These are phyloP conservation scores for Gliomastix tumulicola DNA, from an alignment of 2,329 filamentous ascomycete species.

Conservation along the genomic window DNA sequence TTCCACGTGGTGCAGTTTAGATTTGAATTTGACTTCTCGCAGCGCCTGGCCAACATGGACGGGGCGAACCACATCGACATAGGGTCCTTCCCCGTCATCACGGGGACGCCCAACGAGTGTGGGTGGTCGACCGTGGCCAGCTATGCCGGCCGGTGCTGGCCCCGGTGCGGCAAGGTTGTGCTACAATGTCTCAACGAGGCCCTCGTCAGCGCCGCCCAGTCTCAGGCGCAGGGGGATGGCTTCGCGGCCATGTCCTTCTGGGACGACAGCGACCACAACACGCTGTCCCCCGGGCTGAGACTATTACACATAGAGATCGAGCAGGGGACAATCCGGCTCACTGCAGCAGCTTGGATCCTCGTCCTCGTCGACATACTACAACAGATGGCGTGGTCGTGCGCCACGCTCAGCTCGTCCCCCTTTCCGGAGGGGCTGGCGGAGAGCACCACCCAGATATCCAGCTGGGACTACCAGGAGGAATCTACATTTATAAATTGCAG, in stretches of 20 bases:
- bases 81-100: conserved; percentile 20
- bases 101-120: conserved; percentile 23
- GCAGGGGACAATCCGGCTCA: conserved; percentile 19
- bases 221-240: conserved; percentile 11
- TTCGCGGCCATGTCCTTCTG: conserved; percentile 26
- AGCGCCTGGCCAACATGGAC: conserved; percentile 7
- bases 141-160: conserved; percentile 22
- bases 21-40: conserved; percentile 21
- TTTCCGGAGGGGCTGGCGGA: conserved; percentile 20
- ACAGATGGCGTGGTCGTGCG: conserved; percentile 28
- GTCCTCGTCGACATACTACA: conserved; percentile 26
- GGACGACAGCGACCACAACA: conserved; percentile 18
- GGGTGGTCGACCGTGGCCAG: conserved; percentile 22
- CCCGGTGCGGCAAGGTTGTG: conserved; percentile 19
- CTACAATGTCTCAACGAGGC: conserved; percentile 22
- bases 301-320: conserved; percentile 26
- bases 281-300: conserved; percentile 19
- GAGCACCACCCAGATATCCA: conserved; percentile 18
- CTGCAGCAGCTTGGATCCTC: conserved; percentile 23
- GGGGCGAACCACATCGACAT: conserved; percentile 16
- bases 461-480: conserved; percentile 22
- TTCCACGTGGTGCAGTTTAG: conserved; percentile 26
- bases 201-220: conserved; percentile 15
- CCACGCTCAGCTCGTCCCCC: conserved; percentile 23
- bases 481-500: conserved; percentile 24